Percentiles rank a stretch among this genome's conserved stretches.
Conservation (phyloP, 306 rosid species). For the Prunus campanulata region DNA sequence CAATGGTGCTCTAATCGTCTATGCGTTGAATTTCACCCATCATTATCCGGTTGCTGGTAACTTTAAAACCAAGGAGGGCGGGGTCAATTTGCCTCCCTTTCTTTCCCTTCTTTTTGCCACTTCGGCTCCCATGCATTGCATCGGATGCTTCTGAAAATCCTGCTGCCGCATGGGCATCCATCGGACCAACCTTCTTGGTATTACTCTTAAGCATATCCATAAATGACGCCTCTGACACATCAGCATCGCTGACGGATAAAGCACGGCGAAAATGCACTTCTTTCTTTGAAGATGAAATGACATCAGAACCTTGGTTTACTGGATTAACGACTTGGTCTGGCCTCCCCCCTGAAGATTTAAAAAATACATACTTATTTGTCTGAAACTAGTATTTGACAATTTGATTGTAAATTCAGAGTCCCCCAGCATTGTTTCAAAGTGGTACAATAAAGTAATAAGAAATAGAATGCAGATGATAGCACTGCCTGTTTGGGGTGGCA, state of each 20-base stretch:
- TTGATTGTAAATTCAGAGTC: background rate
- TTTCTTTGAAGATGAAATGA: conserved; percentile 30
- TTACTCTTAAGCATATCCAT: conserved; percentile 57
- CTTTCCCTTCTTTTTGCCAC: conserved; percentile 60
- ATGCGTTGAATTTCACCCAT: conserved; percentile 65
- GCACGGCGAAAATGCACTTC: conserved; percentile 33
- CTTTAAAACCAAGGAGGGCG: conserved; percentile 60
- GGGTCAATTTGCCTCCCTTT: conserved; percentile 62
- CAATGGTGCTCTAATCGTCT: conserved; percentile 31
- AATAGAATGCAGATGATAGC: background rate
- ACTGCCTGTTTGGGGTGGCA: background rate
- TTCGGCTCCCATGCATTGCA: conserved; percentile 40
- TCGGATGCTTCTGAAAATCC: conserved; percentile 36
- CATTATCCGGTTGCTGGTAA: conserved; percentile 58
- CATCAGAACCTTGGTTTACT: conserved; percentile 32
- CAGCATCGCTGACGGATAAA: conserved; percentile 41
- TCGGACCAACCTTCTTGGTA: conserved; percentile 35
- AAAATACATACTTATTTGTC: background rate
- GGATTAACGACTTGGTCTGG: conserved; percentile 28
- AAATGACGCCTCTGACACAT: conserved; percentile 53
- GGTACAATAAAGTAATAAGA: background rate
- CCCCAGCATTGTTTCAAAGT: background rate
- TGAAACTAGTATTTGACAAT: background rate
- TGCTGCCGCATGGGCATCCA: conserved; percentile 19
- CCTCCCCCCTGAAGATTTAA: conserved; percentile 35